These are phyloP conservation scores for Cryoendolithus antarcticus DNA, from an alignment of 2,329 filamentous ascomycete genomes.

Conservation along the genomic window DNA sequence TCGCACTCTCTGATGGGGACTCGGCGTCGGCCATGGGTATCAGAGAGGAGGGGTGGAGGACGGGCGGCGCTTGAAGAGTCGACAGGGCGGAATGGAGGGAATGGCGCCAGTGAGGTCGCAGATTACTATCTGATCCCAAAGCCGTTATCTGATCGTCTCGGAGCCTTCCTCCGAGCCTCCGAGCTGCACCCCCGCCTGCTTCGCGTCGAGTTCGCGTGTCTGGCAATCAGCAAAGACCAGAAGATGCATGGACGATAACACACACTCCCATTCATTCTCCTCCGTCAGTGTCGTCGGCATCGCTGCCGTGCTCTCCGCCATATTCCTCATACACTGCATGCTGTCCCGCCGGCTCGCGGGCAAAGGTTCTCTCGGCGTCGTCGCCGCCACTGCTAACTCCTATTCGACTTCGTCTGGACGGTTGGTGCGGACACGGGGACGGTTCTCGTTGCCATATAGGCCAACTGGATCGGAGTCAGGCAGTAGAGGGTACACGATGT, in stretches of 20 bases:
- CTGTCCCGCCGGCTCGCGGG: conserved; percentile 4
- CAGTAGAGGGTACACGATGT: conserved; percentile 2
- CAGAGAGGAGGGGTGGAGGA: too few relatives aligned
- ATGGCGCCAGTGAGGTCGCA: too few relatives aligned
- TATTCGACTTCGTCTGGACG: too few relatives aligned
- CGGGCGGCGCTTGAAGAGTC: too few relatives aligned
- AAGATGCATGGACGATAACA: conserved; percentile 3
- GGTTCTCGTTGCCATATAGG: conserved; percentile 2
- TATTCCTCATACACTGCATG: conserved; percentile 4
- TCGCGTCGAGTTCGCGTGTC: neutral
- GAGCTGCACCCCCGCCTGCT: too few relatives aligned
- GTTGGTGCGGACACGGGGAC: neutral
- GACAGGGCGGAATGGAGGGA: too few relatives aligned
- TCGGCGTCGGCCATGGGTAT: too few relatives aligned
- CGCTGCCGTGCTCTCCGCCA: conserved; percentile 1
- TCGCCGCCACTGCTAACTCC: conserved; percentile 1
- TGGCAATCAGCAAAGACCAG: neutral
- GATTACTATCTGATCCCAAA: too few relatives aligned
- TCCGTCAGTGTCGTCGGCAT: neutral
- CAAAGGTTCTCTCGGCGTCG: conserved; percentile 4
- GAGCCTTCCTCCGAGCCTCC: too few relatives aligned
- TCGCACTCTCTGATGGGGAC: too few relatives aligned
- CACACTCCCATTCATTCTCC: neutral
- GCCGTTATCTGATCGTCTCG: too few relatives aligned
- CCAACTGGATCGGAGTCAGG: neutral